Conservation (phyloP, 2,329 filamentous ascomycete species). For the Endoconidiophora laricicola region DNA sequence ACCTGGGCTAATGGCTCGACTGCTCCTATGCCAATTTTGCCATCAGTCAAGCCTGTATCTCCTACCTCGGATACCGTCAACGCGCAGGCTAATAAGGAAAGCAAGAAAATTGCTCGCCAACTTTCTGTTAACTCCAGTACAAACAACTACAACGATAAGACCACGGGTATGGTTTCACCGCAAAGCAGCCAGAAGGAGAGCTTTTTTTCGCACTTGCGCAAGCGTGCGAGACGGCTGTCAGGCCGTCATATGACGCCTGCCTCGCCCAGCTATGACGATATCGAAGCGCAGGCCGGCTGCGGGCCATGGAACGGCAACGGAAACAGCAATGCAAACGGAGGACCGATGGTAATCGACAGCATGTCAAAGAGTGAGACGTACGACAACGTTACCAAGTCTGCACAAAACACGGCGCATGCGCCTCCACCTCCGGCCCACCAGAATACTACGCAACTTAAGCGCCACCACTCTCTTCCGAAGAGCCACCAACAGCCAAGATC, state of each 20-base stretch:
- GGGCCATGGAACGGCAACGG: slow-evolving; percentile 51
- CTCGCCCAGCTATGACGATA: slow-evolving; percentile 65
- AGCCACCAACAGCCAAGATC: slow-evolving; percentile 42
- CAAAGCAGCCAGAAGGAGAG: slow-evolving; percentile 74
- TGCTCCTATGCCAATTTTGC: slow-evolving; percentile 88
- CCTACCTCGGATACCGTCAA: slow-evolving; percentile 90
- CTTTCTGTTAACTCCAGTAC: slow-evolving; percentile 81
- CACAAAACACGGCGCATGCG: slow-evolving; percentile 33
- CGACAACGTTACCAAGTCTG: slow-evolving; percentile 42
- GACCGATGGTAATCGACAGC: slow-evolving; percentile 62
- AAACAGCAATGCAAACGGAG: slow-evolving; percentile 44
- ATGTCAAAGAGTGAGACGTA: slow-evolving; percentile 39
- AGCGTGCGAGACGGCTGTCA: slow-evolving; percentile 80
- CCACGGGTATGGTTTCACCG: slow-evolving; percentile 54
- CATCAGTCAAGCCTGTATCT: slow-evolving; percentile 85
- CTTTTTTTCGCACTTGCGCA: slow-evolving; percentile 94
- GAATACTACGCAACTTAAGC: slow-evolving; percentile 38
- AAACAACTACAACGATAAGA: slow-evolving; percentile 81
- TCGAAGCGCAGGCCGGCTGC: slow-evolving; percentile 85
- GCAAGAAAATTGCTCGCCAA: slow-evolving; percentile 89
- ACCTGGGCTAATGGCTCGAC: slow-evolving; percentile 81
- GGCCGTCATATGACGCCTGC: slow-evolving; percentile 73
- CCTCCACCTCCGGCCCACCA: slow-evolving; percentile 39
- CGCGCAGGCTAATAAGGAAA: slow-evolving; percentile 58
- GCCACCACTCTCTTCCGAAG: slow-evolving; percentile 44